Base-by-base conservation (phyloP, 306 rosid species). In the Rubus idaeus region DNA sequence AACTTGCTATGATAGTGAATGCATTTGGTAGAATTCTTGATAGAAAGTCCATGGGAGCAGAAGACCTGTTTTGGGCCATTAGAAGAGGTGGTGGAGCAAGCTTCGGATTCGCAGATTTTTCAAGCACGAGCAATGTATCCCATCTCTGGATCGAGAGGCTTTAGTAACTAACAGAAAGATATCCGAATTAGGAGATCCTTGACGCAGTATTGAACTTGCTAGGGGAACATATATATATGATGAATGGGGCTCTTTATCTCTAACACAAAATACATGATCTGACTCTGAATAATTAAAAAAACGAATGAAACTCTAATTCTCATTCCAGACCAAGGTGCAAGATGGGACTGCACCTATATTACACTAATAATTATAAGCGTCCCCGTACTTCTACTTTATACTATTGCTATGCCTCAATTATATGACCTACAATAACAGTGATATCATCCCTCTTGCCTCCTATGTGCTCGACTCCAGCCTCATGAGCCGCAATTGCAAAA, bases 71-170 rank as follows among this genome's bases (percentile, higher is more conserved):
- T 37, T 84, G 90, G 93, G 90, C 93, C 13, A 74, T 87, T 37
- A 74, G 64, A 84, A 90, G 93, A 9, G 93, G 93, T 1, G 93
- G 90, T 9, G 93, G 85, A 70, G 90, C 86, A 56, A 64, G 26
- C 61, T n/a, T 56, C n/a, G 61, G 84, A 81, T 71, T 80, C 84
- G 13, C 69, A 30, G 3, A 75, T 70, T 70, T 42, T 81, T 81
- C 67, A 70, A 72, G 73, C 63, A 81, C 6, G 80, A 81, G 49
- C 84, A 81, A 60, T 70, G 80, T 76, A 70, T 74, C 2, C 78
- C 78, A 45, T 0, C 8, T 5, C 10, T 45, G 7, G 35, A 30
- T 30, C 35, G 35, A 30, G 2, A 30, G 35, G 35, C 35, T 30
- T 30, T 30, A 30, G 35, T 30, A 30, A 30, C 35, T 30, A 30